These are phyloP conservation scores for Arachnopeziza araneosa DNA, from an alignment of 2,329 filamentous ascomycete species.

Conservation along the genomic window DNA sequence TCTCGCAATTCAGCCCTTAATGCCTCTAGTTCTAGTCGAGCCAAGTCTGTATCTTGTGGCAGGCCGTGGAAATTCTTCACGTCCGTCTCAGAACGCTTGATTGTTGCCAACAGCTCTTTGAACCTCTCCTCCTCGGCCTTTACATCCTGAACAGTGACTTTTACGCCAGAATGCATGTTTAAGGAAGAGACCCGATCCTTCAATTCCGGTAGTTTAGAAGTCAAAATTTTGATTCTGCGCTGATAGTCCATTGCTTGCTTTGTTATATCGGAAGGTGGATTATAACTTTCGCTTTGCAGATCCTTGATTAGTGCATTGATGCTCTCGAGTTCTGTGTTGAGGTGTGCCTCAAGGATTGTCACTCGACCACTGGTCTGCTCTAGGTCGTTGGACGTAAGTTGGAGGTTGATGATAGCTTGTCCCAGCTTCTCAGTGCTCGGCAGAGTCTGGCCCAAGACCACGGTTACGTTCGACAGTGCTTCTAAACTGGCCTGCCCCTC, in stretches of 20 bases:
- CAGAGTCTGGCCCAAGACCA: slow-evolving; percentile 39
- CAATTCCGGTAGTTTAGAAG: slow-evolving; percentile 63
- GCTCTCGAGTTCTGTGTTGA: slow-evolving; percentile 44
- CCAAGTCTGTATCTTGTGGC: slow-evolving; percentile 63
- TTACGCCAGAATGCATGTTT: slow-evolving; percentile 9
- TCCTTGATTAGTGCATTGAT: slow-evolving; percentile 37
- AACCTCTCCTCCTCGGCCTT: slow-evolving; percentile 54
- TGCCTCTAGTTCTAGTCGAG: slow-evolving; percentile 63
- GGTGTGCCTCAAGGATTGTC: slow-evolving; percentile 48
- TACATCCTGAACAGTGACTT: slow-evolving; percentile 51
- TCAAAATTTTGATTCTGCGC: slow-evolving; percentile 62
- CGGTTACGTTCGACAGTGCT: slow-evolving; percentile 49
- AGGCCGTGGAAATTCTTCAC: slow-evolving; percentile 65
- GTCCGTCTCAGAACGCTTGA: slow-evolving; percentile 55
- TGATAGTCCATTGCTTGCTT: slow-evolving; percentile 70
- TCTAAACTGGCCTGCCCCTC: slow-evolving; percentile 53
- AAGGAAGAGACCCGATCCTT: slow-evolving; percentile 46
- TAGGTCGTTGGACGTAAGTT: slow-evolving; percentile 45
- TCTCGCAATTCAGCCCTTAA: slow-evolving; percentile 58
- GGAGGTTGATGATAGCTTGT: slow-evolving; percentile 48
- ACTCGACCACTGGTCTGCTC: slow-evolving; percentile 52
- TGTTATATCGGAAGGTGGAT: slow-evolving; percentile 52
- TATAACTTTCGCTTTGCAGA: slow-evolving; percentile 43
- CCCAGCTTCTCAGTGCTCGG: slow-evolving; percentile 42
- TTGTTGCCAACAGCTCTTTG: slow-evolving; percentile 48